Conservation (phyloP, 768 basidiomycete species). For the Xerocomellus amylosporus region DNA sequence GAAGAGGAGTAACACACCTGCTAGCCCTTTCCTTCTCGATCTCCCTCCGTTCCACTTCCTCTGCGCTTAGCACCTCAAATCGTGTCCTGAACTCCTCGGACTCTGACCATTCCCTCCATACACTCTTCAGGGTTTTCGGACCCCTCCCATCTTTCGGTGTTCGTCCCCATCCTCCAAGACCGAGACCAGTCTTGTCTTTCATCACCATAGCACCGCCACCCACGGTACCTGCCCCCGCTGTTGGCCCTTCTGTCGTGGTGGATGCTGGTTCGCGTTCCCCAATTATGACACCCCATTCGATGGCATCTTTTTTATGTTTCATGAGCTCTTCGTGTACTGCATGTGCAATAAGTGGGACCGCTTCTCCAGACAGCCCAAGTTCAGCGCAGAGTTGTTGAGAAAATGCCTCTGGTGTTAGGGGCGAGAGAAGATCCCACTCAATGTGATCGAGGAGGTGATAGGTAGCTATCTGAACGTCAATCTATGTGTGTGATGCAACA, state of each 20-base stretch:
- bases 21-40: slow-evolving; percentile 83
- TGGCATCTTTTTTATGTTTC: slow-evolving; percentile 91
- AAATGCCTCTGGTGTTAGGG: slow-evolving; percentile 86
- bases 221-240: slow-evolving; percentile 5
- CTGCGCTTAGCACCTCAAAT: slow-evolving; percentile 81
- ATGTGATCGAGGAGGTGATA: slow-evolving; percentile 92
- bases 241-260: slow-evolving; percentile 15
- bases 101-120: slow-evolving; percentile 96
- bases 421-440: slow-evolving; percentile 97
- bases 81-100: slow-evolving; percentile 86
- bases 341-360: slow-evolving; percentile 84
- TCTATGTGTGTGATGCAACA: slow-evolving; percentile 43
- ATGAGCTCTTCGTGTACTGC: slow-evolving; percentile 94
- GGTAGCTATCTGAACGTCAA: slow-evolving; percentile 94
- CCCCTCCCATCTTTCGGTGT: slow-evolving; percentile 77
- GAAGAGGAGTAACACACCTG: slow-evolving; percentile 37
- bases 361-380: slow-evolving; percentile 85
- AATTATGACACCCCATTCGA: slow-evolving; percentile 90
- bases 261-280: slow-evolving; percentile 42
- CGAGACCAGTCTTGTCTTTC: slow-evolving; percentile 82
- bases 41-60: slow-evolving; percentile 91
- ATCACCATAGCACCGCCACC: slow-evolving; percentile 49
- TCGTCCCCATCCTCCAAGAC: slow-evolving; percentile 71
- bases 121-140: slow-evolving; percentile 76
- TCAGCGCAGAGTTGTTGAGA: slow-evolving; percentile 77